A percentile compares a stretch with the other conserved stretches of the same genome.
phyloP scores from a whole-genome alignment of 2,329 filamentous ascomycete species.

The Hymenoscyphus occultus region DNA sequence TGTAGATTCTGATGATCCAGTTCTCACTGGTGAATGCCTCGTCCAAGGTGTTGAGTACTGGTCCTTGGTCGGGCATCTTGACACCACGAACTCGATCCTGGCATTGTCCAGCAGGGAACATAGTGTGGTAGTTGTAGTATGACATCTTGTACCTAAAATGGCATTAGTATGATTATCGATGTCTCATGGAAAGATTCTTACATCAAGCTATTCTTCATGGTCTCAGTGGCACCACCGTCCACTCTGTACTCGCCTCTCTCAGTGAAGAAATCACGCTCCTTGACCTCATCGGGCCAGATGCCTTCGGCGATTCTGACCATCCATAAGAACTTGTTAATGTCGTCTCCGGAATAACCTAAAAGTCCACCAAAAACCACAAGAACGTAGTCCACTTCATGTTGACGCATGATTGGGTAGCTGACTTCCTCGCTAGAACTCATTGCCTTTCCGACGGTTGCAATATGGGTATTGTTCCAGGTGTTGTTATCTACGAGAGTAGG shows the following conservation, averaged over 20 bases:
- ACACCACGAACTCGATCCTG: constrained; percentile 83
- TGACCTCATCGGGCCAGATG: constrained; percentile 99
- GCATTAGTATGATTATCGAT: constrained; percentile 25
- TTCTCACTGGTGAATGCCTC: constrained; percentile 99
- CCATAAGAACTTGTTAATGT: constrained; percentile 99
- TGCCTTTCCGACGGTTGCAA: constrained; percentile 96
- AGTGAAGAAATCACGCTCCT: constrained; percentile 96
- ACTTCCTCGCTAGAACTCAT: constrained; percentile 98
- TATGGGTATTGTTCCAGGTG: constrained; percentile 99
- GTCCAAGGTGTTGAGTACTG: constrained; percentile 83
- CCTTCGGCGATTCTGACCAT: constrained; percentile 99
- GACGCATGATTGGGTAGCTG: constrained; percentile 96
- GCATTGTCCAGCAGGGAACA: constrained; percentile 91
- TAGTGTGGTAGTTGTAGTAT: constrained; percentile 92
- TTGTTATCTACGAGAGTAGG: constrained; percentile 99
- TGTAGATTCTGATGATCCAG: constrained; percentile 99
- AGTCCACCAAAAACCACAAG: constrained; percentile 94
- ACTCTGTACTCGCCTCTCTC: constrained; percentile 90
- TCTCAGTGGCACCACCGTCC: constrained; percentile 86
- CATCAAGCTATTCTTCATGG: constrained; percentile 99
- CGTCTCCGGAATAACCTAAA: constrained; percentile 94
- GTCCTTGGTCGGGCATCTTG: constrained; percentile 77
- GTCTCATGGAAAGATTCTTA: constrained; percentile 48
- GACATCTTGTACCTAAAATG: constrained; percentile 95
- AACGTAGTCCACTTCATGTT: constrained; percentile 99